Evolutionary conservation across 306 rosid species (phyloP), one percentile per base, ranked within the genome.

Genomic region (Cicer judaicum): DNA sequence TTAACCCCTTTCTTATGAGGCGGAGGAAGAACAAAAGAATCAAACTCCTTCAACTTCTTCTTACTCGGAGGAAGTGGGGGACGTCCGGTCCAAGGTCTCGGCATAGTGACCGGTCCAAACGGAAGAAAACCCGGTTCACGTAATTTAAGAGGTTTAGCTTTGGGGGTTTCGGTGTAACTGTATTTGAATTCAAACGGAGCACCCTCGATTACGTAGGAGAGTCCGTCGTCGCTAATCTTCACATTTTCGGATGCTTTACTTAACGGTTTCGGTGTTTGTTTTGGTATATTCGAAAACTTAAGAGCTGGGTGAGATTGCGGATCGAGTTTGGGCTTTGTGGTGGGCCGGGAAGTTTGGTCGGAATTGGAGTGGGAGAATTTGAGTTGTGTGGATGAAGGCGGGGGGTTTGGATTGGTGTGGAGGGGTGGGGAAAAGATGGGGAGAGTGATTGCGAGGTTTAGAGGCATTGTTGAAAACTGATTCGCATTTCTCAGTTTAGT

Each of bases 151-250:
- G 99, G 99, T 83, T 85, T 87, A 10, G 68, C 62, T 62, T 86
- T 94, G 0, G 99, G 99, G 21, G 96, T 88, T 78, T 94, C 99
- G 0, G 99, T 94, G 88, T 92, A 94, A 64, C 97, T 94, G 66
- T 94, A 94, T 88, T 90, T 94, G 87, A 90, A 94, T 52, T 94
- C 97, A 53, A 94, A 94, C 1, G 99, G 99, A 0, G 99, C 87
- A 13, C 85, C 87, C 0, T 84, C 87, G 2, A 84, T 68, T 0
- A 84, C 72, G 81, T 80, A 84, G 6, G 87, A 77, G 57, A 84
- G 61, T 8, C 87, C 97, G 56, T 88, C 98, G 1, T 89, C 92
- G 29, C 88, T 82, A 1, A 93, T 50, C 4, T 77, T 79, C 1
- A 93, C 86, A 57, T 80, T 70, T 0, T 48, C 79, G 5, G 91